Evolutionary conservation across 257 asterid species (phyloP), one percentile per base, ranked within the genome.

Genomic region (Prunella vulgaris): DNA sequence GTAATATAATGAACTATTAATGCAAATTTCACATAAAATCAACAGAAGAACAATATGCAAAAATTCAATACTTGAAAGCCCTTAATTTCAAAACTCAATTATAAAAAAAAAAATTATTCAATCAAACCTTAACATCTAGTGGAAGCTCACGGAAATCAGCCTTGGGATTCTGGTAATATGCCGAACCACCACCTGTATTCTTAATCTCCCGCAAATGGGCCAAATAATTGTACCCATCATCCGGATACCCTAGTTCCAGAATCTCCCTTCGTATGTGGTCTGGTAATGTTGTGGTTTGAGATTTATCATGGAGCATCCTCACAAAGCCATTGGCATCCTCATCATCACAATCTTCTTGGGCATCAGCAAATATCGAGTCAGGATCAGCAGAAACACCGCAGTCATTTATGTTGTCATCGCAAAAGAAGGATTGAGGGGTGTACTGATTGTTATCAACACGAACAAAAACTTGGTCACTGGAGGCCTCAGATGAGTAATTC

Each of bases 181-280:
- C 77, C 6, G 99, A 87, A n/a, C 99, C 96, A 24, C 86, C 99
- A 42, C 99, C 99, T 5, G 86, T 73, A 49, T 88, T 88, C 86
- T 74, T 88, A 80, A 93, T 93, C 70, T 93, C 99, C 70, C 96
- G 80, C 83, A 93, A 17, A 72, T 93, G 99, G 33, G 58, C 3
- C 83, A 90, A 83, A 48, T 93, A 93, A 72, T 93, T 87, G 81
- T 93, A 93, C 30, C 99, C 99, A 70, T 90, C 99, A 37, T 93
- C 99, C 22, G 97, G 96, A 84, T 87, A 93, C 38, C 99, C 99
- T 40, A 88, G 86, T 79, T 93, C 92, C 74, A 93, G 63, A 77
- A 90, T 87, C 84, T 93, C 97, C 92, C 70, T 84, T 76, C 97
- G 79, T 7, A 87, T 25, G 58, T 86, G 73, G 51, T 86, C 97